Conservation (phyloP, 2,329 filamentous ascomycete genomes). For the Dichotomopilus funicola region DNA sequence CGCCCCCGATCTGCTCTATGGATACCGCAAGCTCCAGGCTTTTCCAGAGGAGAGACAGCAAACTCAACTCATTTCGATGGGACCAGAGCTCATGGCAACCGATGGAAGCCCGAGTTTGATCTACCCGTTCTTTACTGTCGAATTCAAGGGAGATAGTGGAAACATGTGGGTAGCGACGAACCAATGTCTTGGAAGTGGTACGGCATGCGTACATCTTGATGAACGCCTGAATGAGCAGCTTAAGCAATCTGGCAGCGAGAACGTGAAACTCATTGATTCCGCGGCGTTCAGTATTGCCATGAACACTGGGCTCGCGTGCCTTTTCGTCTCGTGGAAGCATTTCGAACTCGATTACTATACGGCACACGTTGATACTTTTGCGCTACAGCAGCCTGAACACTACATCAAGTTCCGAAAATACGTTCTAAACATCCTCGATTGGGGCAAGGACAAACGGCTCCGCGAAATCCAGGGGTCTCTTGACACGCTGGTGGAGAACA, state of each 20-base stretch:
- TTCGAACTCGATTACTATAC: conserved; percentile 28
- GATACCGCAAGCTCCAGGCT: neutral
- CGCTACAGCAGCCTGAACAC: conserved; percentile 25
- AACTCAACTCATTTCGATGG: conserved; percentile 22
- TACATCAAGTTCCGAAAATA: conserved; percentile 29
- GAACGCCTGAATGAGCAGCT: conserved; percentile 21
- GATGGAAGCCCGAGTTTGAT: conserved; percentile 4
- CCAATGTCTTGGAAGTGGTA: conserved; percentile 29
- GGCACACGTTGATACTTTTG: conserved; percentile 25
- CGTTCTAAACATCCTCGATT: conserved; percentile 33
- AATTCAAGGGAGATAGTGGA: conserved; percentile 28
- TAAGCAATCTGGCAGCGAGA: conserved; percentile 14
- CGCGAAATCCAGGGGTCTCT: conserved; percentile 22
- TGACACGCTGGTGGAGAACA: conserved; percentile 21
- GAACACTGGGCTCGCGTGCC: conserved; percentile 27
- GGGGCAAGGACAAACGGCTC: conserved; percentile 26
- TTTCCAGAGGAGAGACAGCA: conserved; percentile 10
- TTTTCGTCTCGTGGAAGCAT: conserved; percentile 32
- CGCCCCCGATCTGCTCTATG: conserved; percentile 6
- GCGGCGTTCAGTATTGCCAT: conserved; percentile 31
- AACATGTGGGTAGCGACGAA: conserved; percentile 32
- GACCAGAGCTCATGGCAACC: conserved; percentile 18
- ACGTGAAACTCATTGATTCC: conserved; percentile 22
- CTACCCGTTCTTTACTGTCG: conserved; percentile 27
- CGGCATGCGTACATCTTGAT: conserved; percentile 29